A percentile compares a stretch with the other conserved stretches of the same genome.
phyloP scores from a whole-genome alignment of 805 yeast species.

The Candida bentonensis region DNA sequence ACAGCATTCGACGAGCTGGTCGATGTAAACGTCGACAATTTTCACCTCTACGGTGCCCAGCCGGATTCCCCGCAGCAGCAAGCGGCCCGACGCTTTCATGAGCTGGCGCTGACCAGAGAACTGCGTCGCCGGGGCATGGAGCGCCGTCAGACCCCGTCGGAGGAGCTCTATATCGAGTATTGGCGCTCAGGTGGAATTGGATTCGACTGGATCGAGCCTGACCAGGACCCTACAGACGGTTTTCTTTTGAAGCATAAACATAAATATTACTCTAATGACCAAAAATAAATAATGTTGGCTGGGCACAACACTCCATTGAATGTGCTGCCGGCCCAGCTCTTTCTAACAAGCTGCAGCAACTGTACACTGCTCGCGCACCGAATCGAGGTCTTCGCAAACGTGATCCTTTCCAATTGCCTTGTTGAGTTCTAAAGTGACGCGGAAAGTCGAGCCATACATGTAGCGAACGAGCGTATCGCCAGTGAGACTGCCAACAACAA shows the following conservation, averaged over 20 bases:
- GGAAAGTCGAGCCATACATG: neutral
- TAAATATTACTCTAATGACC: too few relatives aligned
- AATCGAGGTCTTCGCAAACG: too few relatives aligned
- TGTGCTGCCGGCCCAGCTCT: too few relatives aligned
- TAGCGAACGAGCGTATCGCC: neutral
- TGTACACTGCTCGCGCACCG: too few relatives aligned
- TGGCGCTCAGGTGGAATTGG: neutral
- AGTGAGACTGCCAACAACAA: neutral
- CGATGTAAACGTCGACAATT: neutral
- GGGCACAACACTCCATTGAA: too few relatives aligned
- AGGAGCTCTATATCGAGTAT: neutral
- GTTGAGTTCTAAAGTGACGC: neutral
- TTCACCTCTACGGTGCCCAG: neutral
- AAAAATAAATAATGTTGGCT: too few relatives aligned
- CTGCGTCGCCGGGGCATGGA: neutral
- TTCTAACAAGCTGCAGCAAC: too few relatives aligned
- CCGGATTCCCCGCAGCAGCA: neutral
- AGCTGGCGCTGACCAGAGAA: neutral
- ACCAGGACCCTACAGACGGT: neutral
- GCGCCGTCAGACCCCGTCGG: neutral
- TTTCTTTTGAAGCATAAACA: too few relatives aligned
- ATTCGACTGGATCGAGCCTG: neutral
- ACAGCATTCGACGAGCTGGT: neutral
- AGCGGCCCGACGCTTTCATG: neutral
- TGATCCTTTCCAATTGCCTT: too few relatives aligned